Percentiles rank a stretch among this genome's conserved stretches.
These are phyloP conservation scores for Camellia sinensis DNA, from an alignment of 148 eudicot genomes.

Conservation along the genomic window DNA sequence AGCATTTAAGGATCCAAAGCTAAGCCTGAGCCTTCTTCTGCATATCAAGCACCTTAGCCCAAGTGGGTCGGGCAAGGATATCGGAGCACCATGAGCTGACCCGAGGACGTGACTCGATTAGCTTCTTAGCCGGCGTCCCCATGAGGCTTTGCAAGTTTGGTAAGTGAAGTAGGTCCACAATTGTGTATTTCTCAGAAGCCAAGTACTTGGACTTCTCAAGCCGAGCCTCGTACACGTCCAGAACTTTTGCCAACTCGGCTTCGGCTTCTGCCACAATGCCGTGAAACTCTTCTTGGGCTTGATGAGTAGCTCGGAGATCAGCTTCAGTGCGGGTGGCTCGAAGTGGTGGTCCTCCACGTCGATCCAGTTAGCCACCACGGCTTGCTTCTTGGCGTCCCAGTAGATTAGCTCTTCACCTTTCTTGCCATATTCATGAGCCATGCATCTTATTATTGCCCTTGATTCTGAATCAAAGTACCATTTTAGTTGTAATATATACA, in stretches of 20 bases:
- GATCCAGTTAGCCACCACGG: slow-evolving; percentile 30
- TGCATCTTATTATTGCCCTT: slow-evolving; percentile 37
- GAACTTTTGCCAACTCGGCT: slow-evolving; percentile 19
- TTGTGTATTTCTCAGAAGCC: slow-evolving; percentile 26
- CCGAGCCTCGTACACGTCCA: slow-evolving; percentile 33
- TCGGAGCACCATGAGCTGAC: slow-evolving; percentile 26
- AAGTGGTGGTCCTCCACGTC: slow-evolving; percentile 39
- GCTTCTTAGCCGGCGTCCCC: slow-evolving; percentile 13
- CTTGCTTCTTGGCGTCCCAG: slow-evolving; percentile 27
- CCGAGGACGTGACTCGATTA: slow-evolving; percentile 25
- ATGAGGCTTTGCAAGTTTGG: slow-evolving; percentile 26
- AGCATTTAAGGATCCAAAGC: neutral
- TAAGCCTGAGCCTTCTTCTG: slow-evolving; percentile 1
- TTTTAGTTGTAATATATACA: neutral
- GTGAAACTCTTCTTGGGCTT: slow-evolving; percentile 2
- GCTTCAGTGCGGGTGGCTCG: slow-evolving; percentile 14
- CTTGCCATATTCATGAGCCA: slow-evolving; percentile 20
- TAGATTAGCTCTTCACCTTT: slow-evolving; percentile 23
- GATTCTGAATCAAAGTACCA: slow-evolving; percentile 25
- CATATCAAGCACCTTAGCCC: slow-evolving; percentile 28
- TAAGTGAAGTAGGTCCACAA: slow-evolving; percentile 26
- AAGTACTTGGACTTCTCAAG: slow-evolving; percentile 28
- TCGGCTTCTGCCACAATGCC: slow-evolving; percentile 6
- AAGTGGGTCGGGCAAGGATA: slow-evolving; percentile 28
- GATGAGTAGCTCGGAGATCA: slow-evolving; percentile 14